Conservation (phyloP, 176 grass and related monocot genomes). For the Carex parvula region DNA sequence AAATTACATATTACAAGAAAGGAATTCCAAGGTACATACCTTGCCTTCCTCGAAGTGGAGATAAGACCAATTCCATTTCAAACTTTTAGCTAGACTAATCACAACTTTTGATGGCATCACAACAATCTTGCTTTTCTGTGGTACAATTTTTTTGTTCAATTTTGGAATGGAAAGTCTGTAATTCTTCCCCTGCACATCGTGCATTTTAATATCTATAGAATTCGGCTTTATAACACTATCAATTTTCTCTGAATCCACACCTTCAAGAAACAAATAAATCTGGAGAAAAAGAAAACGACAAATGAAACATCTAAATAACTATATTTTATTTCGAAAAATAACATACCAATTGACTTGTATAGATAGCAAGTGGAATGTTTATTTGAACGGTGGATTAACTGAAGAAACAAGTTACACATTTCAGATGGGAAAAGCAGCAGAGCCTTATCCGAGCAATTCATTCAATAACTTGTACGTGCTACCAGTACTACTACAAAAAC, state of each 20-base stretch:
- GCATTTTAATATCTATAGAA: conserved; percentile 76
- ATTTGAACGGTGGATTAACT: not conserved
- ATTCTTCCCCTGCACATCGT: conserved; percentile 80
- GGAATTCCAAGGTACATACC: conserved; percentile 25
- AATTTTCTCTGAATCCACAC: conserved; percentile 65
- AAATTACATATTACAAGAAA: not conserved
- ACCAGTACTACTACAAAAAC: too few relatives aligned
- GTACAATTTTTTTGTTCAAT: conserved; percentile 82
- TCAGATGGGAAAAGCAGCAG: not conserved
- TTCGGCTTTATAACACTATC: conserved; percentile 52
- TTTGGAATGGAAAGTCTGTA: conserved; percentile 76
- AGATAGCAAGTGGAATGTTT: not conserved
- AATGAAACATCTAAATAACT: not conserved
- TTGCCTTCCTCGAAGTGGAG: conserved; percentile 81
- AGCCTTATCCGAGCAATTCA: too few relatives aligned
- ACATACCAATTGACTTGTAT: not conserved
- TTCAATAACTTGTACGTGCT: too few relatives aligned
- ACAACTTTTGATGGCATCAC: conserved; percentile 73
- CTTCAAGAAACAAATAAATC: conserved; percentile 83
- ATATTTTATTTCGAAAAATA: not conserved
- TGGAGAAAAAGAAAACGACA: conserved; percentile 19
- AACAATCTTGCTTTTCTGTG: conserved; percentile 77
- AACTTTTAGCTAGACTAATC: conserved; percentile 67
- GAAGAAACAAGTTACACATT: not conserved
- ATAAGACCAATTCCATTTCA: conserved; percentile 77